These are phyloP conservation scores for Floccularia luteovirens DNA, from an alignment of 768 basidiomycete genomes.

Conservation along the genomic window DNA sequence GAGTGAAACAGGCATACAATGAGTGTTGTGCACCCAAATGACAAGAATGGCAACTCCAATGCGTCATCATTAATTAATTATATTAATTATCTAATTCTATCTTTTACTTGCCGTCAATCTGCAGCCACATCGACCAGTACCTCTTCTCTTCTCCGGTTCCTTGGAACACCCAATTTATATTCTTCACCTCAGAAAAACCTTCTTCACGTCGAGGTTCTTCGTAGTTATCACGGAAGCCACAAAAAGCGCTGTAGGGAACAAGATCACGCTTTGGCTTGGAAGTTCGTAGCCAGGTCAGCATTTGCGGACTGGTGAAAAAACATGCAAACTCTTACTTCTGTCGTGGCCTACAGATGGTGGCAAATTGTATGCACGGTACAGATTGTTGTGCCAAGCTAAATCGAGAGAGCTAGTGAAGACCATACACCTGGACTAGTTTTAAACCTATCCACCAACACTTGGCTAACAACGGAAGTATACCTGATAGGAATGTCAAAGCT, in stretches of 20 bases:
- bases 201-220: conserved; percentile 63
- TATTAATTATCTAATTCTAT: too few relatives aligned
- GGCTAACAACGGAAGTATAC: conserved; percentile 22
- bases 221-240: conserved; percentile 47
- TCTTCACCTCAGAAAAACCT: conserved; percentile 71
- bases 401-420: conserved; percentile 70
- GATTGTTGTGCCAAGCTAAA: conserved; percentile 89
- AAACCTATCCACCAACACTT: not conserved
- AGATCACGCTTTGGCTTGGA: conserved; percentile 44
- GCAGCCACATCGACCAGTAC: conserved; percentile 83
- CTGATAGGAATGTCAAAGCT: conserved; percentile 46
- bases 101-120: conserved; percentile 60
- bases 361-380: conserved; percentile 71
- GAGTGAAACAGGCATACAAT: too few relatives aligned
- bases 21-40: too few relatives aligned
- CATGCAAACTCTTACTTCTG: conserved; percentile 26
- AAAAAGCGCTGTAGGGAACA: conserved; percentile 55
- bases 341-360: conserved; percentile 32
- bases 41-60: too few relatives aligned
- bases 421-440: conserved; percentile 47
- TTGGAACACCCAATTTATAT: conserved; percentile 75
- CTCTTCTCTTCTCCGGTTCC: conserved; percentile 65
- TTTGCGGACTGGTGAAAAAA: conserved; percentile 2
- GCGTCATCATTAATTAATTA: too few relatives aligned
- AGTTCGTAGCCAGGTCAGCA: too few relatives aligned